Evolutionary conservation across 2,329 filamentous ascomycete species (phyloP).

Genomic region (Ophiostoma fasciatum): DNA sequence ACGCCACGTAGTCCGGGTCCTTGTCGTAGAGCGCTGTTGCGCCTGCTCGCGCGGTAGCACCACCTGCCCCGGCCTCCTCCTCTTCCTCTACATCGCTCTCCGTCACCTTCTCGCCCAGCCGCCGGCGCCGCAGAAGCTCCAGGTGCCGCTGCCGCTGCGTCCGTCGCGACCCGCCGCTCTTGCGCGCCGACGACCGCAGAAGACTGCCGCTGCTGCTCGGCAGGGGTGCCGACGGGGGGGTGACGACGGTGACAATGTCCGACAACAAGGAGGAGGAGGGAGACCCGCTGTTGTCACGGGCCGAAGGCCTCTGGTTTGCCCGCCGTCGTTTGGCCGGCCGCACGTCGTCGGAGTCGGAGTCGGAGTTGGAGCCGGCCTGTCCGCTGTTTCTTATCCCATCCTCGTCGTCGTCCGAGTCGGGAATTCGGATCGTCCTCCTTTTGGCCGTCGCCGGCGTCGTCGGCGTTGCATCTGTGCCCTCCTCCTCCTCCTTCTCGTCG

Average conservation of each 20-base stretch:
- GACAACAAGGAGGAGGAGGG: too few species aligned
- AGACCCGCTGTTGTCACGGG: not conserved
- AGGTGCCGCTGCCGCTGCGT: slow-evolving; percentile 15
- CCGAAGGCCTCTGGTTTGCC: not conserved
- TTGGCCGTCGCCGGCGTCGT: not conserved
- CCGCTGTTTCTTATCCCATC: not conserved
- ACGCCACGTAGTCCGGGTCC: slow-evolving; percentile 16
- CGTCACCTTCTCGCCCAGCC: slow-evolving; percentile 16
- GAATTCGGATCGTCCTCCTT: not conserved
- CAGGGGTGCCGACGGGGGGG: too few species aligned
- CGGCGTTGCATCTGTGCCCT: slow-evolving; percentile 3
- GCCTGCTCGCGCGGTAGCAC: too few species aligned
- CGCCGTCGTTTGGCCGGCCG: slow-evolving; percentile 7
- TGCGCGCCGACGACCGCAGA: slow-evolving; percentile 4
- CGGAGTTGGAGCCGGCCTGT: not conserved
- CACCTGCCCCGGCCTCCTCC: slow-evolving; percentile 8
- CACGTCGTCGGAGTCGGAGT: slow-evolving; percentile 2
- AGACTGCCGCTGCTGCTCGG: too few species aligned
- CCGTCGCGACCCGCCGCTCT: slow-evolving; percentile 8
- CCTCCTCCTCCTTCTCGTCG: not conserved
- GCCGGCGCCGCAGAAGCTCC: slow-evolving; percentile 18
- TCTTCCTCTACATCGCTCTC: slow-evolving; percentile 10
- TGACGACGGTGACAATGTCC: too few species aligned
- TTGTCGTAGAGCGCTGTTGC: slow-evolving; percentile 16
- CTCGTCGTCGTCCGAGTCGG: not conserved